A percentile compares a stretch with the other conserved stretches of the same genome.
phyloP scores from a whole-genome alignment of 805 yeast genomes.

The Blastobotrys terrestris region DNA sequence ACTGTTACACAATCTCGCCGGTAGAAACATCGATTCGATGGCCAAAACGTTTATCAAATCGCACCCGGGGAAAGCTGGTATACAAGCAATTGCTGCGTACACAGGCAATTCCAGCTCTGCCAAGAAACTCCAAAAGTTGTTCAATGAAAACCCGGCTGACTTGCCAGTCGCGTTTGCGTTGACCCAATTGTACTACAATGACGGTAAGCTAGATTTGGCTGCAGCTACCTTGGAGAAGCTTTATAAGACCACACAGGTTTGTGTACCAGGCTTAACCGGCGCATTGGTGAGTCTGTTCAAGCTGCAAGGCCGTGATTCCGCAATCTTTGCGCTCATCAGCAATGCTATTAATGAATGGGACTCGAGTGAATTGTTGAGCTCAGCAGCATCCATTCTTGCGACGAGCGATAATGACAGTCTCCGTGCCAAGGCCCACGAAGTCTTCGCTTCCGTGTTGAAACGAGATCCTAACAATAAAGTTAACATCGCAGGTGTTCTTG shows the following conservation, averaged over 20 bases:
- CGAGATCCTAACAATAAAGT: slow-evolving; percentile 4
- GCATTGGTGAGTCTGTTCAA: slow-evolving; percentile 47
- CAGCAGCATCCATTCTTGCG: slow-evolving; percentile 35
- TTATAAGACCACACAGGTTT: not conserved
- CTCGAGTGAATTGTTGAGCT: slow-evolving; percentile 19
- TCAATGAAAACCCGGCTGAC: slow-evolving; percentile 25
- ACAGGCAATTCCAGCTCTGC: not conserved
- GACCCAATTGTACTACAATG: slow-evolving; percentile 23
- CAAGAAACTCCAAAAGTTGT: slow-evolving; percentile 23
- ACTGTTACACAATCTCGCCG: slow-evolving; percentile 34
- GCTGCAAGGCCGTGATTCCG: slow-evolving; percentile 34
- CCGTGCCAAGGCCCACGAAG: slow-evolving; percentile 25
- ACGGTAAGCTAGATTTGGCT: slow-evolving; percentile 24
- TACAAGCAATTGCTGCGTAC: slow-evolving; percentile 6
- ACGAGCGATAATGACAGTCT: slow-evolving; percentile 28
- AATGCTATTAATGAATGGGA: slow-evolving; percentile 28
- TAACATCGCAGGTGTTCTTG: slow-evolving; percentile 16
- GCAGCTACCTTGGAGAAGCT: slow-evolving; percentile 24
- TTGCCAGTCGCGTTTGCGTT: slow-evolving; percentile 24
- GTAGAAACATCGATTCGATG: slow-evolving; percentile 18
- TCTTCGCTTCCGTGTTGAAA: slow-evolving; percentile 23
- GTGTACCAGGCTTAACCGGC: slow-evolving; percentile 46
- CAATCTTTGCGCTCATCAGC: slow-evolving; percentile 31
- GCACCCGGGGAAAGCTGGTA: slow-evolving; percentile 14
- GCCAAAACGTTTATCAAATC: slow-evolving; percentile 13